Conservation (phyloP, 495 filamentous ascomycete genomes). For the Annulohypoxylon bovei region DNA sequence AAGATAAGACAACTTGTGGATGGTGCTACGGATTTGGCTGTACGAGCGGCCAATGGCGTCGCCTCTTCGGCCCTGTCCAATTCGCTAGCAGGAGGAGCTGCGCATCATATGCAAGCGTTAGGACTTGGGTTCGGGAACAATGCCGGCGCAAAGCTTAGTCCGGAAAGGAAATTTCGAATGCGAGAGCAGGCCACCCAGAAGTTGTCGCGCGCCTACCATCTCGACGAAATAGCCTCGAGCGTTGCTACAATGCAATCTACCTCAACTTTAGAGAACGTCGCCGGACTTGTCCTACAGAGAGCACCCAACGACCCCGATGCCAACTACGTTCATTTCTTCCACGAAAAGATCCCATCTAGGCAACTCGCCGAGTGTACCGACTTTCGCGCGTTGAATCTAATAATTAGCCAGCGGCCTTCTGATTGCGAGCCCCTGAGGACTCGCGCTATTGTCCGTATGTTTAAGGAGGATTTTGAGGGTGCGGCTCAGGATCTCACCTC, state of each 20-base stretch:
- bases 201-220: constrained; percentile 74
- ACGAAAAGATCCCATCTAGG: constrained; percentile 83
- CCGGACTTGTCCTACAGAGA: constrained; percentile 74
- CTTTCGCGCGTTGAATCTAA: constrained; percentile 69
- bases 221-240: constrained; percentile 83
- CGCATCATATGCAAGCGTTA: constrained; percentile 64
- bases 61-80: constrained; percentile 68
- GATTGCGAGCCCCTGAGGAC: constrained; percentile 75
- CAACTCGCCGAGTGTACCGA: constrained; percentile 79
- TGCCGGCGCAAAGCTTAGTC: constrained; percentile 72
- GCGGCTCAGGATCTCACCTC: constrained; percentile 73
- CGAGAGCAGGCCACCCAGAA: constrained; percentile 80
- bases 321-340: constrained; percentile 87
- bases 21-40: constrained; percentile 77
- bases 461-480: constrained; percentile 77
- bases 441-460: constrained; percentile 74
- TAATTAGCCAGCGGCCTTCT: constrained; percentile 67
- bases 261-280: constrained; percentile 81
- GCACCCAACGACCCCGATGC: constrained; percentile 71
- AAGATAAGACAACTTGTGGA: constrained; percentile 82
- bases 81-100: constrained; percentile 58
- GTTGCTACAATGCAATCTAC: constrained; percentile 85
- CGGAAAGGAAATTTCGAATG: constrained; percentile 78
- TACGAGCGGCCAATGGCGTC: constrained; percentile 77
- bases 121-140: constrained; percentile 68